These are phyloP conservation scores for Panellus pusillus DNA, from an alignment of 768 basidiomycete species.

Conservation along the genomic window DNA sequence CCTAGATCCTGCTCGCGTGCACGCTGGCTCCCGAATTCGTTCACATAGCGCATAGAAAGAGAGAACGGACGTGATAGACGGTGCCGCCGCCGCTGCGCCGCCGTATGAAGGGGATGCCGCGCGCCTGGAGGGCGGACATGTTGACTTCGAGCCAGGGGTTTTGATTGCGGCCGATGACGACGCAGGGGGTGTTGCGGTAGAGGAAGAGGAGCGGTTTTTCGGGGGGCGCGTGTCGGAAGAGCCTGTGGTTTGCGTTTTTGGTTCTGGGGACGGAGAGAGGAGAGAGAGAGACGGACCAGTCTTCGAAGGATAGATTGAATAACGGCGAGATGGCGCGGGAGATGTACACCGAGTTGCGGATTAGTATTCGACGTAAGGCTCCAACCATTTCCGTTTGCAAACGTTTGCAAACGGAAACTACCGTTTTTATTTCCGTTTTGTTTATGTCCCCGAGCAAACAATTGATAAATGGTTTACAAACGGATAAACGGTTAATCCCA, in stretches of 20 bases:
- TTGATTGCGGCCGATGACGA: conserved; percentile 94
- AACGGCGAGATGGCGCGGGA: conserved; percentile 80
- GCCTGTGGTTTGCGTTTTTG: conserved; percentile 23
- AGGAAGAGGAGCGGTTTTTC: conserved; percentile 76
- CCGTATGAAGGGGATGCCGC: conserved; percentile 74
- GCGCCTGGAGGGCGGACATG: conserved; percentile 50
- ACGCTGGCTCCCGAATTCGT: not conserved
- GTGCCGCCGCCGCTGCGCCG: conserved; percentile 92
- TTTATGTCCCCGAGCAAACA: too few species aligned
- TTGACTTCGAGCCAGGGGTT: conserved; percentile 99
- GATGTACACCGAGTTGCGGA: conserved; percentile 58
- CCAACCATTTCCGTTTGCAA: too few species aligned
- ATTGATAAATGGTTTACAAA: too few species aligned
- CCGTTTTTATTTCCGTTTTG: too few species aligned
- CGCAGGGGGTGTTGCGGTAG: conserved; percentile 86
- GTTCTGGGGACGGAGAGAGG: not conserved
- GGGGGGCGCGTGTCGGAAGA: conserved; percentile 72
- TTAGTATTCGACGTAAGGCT: too few species aligned
- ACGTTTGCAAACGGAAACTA: too few species aligned
- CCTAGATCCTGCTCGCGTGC: conserved; percentile 73
- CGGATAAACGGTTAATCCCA: too few species aligned
- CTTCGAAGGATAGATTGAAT: conserved; percentile 89
- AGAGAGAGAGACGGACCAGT: conserved; percentile 58
- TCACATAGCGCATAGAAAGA: not conserved
- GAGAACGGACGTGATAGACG: conserved; percentile 82